These are phyloP conservation scores for Beauveria sp. DNA, from an alignment of 2,329 filamentous ascomycete genomes.

Conservation along the genomic window DNA sequence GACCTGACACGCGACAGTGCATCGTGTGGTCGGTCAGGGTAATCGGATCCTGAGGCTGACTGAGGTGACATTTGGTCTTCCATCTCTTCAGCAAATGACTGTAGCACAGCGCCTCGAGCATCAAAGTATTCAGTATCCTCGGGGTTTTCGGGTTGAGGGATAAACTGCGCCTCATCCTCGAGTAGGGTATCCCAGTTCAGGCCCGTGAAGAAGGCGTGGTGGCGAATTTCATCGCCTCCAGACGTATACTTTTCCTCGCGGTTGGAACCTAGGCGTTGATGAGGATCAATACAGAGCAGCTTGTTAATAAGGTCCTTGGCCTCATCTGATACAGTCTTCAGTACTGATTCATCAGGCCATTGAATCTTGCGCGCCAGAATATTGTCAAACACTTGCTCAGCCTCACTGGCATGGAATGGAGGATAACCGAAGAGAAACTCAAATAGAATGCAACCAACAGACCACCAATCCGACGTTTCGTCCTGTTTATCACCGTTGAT, in stretches of 20 bases:
- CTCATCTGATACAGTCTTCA: conserved; percentile 67
- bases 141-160: conserved; percentile 84
- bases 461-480: conserved; percentile 99
- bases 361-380: conserved; percentile 84
- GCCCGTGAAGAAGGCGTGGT: conserved; percentile 79
- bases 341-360: conserved; percentile 80
- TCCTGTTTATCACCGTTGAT: conserved; percentile 94
- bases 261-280: conserved; percentile 77
- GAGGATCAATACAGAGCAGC: conserved; percentile 77
- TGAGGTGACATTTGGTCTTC: conserved; percentile 80
- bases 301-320: conserved; percentile 93
- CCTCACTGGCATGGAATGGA: conserved; percentile 83
- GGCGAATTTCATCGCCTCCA: conserved; percentile 86
- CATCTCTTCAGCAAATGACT: conserved; percentile 88
- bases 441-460: conserved; percentile 95
- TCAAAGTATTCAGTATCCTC: conserved; percentile 99
- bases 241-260: conserved; percentile 71
- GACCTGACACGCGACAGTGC: conserved; percentile 82
- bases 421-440: conserved; percentile 92
- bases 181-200: conserved; percentile 85
- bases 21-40: conserved; percentile 86
- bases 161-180: conserved; percentile 94
- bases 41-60: conserved; percentile 64
- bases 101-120: conserved; percentile 78
- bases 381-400: conserved; percentile 94